Conservation (phyloP, 768 basidiomycete genomes). For the Suillus hirtellus region DNA sequence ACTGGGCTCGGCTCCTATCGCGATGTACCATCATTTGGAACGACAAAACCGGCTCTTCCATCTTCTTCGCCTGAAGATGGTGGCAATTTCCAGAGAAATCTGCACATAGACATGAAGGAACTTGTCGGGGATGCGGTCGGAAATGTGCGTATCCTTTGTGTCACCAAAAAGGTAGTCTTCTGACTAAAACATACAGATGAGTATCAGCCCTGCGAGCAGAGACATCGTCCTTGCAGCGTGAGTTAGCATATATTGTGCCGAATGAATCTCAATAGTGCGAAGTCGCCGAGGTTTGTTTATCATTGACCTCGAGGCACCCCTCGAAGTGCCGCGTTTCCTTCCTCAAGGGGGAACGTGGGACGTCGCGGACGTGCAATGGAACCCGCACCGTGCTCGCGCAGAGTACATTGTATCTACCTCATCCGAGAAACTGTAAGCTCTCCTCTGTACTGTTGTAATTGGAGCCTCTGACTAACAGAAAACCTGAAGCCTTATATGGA, state of each 20-base stretch:
- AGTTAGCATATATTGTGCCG: conserved; percentile 24
- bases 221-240: conserved; percentile 92
- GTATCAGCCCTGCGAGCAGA: conserved; percentile 83
- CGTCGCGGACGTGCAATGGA: conserved; percentile 92
- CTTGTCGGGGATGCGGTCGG: conserved; percentile 82
- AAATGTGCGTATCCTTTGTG: conserved; percentile 54
- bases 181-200: conserved; percentile 59
- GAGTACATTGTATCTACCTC: conserved; percentile 89
- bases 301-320: conserved; percentile 87
- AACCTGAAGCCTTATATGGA: conserved; percentile 81
- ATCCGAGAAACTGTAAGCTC: conserved; percentile 77
- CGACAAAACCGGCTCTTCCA: conserved; percentile 18
- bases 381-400: conserved; percentile 72
- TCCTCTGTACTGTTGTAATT: background rate
- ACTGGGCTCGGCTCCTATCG: conserved; percentile 30
- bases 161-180: background rate
- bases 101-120: conserved; percentile 79
- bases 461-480: conserved; percentile 6
- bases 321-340: conserved; percentile 87
- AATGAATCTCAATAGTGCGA: background rate
- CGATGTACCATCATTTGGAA: conserved; percentile 28
- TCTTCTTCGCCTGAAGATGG: conserved; percentile 51
- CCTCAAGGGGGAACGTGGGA: conserved; percentile 98
- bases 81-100: conserved; percentile 54
- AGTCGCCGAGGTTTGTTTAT: conserved; percentile 91